Base-by-base conservation (phyloP, 2,329 filamentous ascomycete genomes). In the Nigrospora osmanthi region DNA sequence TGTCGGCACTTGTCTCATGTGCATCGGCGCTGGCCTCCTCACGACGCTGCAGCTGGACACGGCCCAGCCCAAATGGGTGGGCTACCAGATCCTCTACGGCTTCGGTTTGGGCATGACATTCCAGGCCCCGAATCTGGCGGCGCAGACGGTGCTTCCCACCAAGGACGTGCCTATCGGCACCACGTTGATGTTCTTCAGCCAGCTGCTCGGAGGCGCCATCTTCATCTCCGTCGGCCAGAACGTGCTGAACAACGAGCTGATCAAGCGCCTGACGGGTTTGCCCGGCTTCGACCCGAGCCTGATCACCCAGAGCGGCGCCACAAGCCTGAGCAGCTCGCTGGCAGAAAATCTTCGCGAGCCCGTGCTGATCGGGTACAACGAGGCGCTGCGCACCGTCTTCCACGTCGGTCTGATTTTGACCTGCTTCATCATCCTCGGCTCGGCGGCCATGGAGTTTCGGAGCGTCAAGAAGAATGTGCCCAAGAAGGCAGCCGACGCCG, bases 381-480 rank as follows among this genome's bases (percentile, higher is more conserved):
- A 67, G 19, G 70, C 81, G 0, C 60, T 88, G 34, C 71, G 71
- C 2, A 63, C 72, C 47, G 73, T 74, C 1, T 87, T 84, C 56
- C 75, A 78, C 49, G 76, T 86, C 10, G 73, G 71, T 2, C 65
- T 83, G 9, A 72, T 75, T 2, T 64, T 81, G 55, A 68, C 72
- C 0, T 67, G 67, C 9, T 45, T 82, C 10, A 73, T 70, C 5
- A 67, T 84, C 13, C 34, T 83, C 9, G 81, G 78, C 0, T 69
- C 73, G 0, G 53, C 71, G 1, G 63, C 67, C 7, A 73, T 86
- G 52, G 76, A 86, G 64, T 87, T 81, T 81, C 75, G 56, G 46
- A 70, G 61, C 42, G 63, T 70, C 28, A 69, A 68, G 59, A 55
- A 63, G 49, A 52, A 55, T 15, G 46, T 52, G 49, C 53, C 54